Conservation (phyloP, 2,329 filamentous ascomycete genomes). For the Hymenoscyphus albidus region DNA sequence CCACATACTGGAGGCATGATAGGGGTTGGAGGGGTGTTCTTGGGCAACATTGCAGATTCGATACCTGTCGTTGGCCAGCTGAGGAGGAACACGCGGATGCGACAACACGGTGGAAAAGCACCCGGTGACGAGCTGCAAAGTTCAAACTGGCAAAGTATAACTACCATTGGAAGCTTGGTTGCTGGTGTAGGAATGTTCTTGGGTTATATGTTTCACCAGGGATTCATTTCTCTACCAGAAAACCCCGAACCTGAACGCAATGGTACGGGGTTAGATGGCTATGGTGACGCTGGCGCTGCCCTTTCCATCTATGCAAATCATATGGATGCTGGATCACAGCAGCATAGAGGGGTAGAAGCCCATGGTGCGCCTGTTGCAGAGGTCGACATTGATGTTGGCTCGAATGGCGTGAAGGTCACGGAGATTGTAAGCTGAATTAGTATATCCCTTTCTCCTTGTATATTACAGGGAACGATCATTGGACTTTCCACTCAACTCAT, state of each 20-base stretch:
- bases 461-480: neutral
- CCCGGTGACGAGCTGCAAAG: constrained; percentile 21
- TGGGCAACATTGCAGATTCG: constrained; percentile 29
- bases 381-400: constrained; percentile 23
- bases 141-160: constrained; percentile 24
- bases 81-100: constrained; percentile 29
- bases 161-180: constrained; percentile 27
- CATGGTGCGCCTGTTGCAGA: constrained; percentile 22
- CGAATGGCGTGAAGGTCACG: constrained; percentile 5
- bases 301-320: constrained; percentile 26
- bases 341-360: constrained; percentile 15
- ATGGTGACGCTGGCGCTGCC: constrained; percentile 31
- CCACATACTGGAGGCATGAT: constrained; percentile 29
- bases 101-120: constrained; percentile 25
- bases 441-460: neutral
- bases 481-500: neutral
- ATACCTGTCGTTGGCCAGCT: constrained; percentile 31
- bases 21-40: constrained; percentile 28
- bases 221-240: constrained; percentile 27
- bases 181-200: constrained; percentile 31
- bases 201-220: constrained; percentile 35
- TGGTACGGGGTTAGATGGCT: constrained; percentile 17
- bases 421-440: constrained; percentile 12
- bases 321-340: constrained; percentile 21
- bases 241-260: constrained; percentile 16